Evolutionary conservation across 257 asterid genomes (phyloP), one percentile per base, ranked within the genome.

Genomic region (Vinca minor): DNA sequence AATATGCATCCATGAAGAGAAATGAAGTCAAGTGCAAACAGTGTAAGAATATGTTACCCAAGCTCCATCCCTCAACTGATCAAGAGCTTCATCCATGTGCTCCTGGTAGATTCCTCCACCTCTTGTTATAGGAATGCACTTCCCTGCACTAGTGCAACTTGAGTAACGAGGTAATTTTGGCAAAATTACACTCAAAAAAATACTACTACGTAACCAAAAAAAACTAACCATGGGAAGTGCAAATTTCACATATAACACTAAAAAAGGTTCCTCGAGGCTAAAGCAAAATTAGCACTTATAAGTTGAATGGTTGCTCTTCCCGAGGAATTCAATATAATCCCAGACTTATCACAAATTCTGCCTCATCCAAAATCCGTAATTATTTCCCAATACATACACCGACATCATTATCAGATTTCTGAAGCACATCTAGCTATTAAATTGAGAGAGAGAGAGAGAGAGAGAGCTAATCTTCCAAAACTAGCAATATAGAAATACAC

Each of bases 41-140:
- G 26, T 15, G 21, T 25, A 59, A 55, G 47, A 28, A 20, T 12
- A 29, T 35, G 76, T 31, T 85, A 93, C 99, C 99, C 99, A 93
- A 62, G 81, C 94, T 77, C 99, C 99, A 56, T 81, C 82, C 69
- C 69, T 72, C 82, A 93, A 75, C 63, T 85, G 85, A 54, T 84
- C 96, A 75, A 89, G 92, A 69, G 95, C 96, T 82, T 93, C 99
- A 57, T 83, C 81, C 99, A 89, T 93, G 83, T 87, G 94, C 65
- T 89, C 92, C 75, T 93, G 99, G 77, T 89, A 85, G 67, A 93
- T 93, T 63, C 97, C 96, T 59, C 92, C 95, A 20, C 99, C 99
- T 65, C 99, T 83, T 69, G 74, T 87, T 69, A 93, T 81, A 44
- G 99, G 99, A 76, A 93, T 93, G 75, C 99, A 93, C 81, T 93